Evolutionary conservation across 2,329 filamentous ascomycete species (phyloP), one percentile per base, ranked within the genome.

Genomic region (Penicillium sp.): DNA sequence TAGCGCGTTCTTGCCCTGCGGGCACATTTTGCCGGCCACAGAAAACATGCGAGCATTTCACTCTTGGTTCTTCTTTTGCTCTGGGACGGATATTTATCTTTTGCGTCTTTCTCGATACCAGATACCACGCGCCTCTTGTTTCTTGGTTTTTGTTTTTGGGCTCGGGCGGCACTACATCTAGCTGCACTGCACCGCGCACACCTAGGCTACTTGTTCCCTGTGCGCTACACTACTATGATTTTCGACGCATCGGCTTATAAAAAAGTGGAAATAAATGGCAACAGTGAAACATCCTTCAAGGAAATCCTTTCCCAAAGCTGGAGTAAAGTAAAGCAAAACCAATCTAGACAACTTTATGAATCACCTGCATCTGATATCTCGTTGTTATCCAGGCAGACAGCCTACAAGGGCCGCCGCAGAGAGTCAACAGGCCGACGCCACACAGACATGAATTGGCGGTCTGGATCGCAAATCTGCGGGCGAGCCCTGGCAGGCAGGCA

Each of bases 91-190:
- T 29, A 28, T 21, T 39, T 27, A 31, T 45, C 6, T 23, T 23
- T 14, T 33, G 16, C 29, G 35, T 32, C 33, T 20, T 38, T 42
- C 49, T 50, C 48, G 53, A 59, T 60, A 58, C 57, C 51, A 57
- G 55, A 59, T 59, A 58, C 57, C 57, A 58, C 36, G 39, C 48
- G 41, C 23, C 36, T 41, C 7, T 43, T 49, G 39, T 56, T 48
- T 43, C 33, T 36, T 43, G 23, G 33, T 37, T 44, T 32, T 29
- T 25, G 28, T 8, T 20, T 37, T 10, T 9, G 15, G 8, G 7
- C 29, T 32, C 29, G 36, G 25, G 29, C 28, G n/a, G n/a, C n/a
- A n/a, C n/a, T n/a, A n/a, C n/a, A n/a, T n/a, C n/a, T n/a, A n/a
- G n/a, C n/a, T n/a, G n/a, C n/a, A n/a, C n/a, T n/a, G n/a, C n/a